Conservation (phyloP, 805 yeast species). For the Myxozyma kluyveri region DNA sequence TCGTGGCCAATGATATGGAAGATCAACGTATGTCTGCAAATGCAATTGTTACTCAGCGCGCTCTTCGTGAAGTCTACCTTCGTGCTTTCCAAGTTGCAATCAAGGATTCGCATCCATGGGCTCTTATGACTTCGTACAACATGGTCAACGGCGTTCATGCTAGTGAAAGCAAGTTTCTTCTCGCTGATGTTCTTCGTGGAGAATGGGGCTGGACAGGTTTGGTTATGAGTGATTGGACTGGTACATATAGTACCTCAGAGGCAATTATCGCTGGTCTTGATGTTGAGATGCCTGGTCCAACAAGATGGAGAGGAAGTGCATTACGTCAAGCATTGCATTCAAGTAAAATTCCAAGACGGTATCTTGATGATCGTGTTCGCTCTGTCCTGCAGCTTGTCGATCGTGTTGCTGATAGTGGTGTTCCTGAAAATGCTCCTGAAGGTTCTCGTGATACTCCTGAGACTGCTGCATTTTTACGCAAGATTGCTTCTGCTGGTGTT, state of each 20-base stretch:
- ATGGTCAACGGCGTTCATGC: slow-evolving; percentile 60
- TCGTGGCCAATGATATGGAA: slow-evolving; percentile 61
- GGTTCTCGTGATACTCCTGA: slow-evolving; percentile 41
- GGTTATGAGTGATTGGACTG: slow-evolving; percentile 64
- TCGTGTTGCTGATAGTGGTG: slow-evolving; percentile 41
- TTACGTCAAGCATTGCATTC: slow-evolving; percentile 45
- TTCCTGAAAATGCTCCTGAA: slow-evolving; percentile 42
- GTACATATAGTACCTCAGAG: slow-evolving; percentile 50
- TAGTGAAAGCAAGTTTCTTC: slow-evolving; percentile 46
- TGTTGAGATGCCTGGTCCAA: slow-evolving; percentile 66
- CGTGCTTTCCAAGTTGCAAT: slow-evolving; percentile 63
- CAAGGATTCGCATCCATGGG: slow-evolving; percentile 50
- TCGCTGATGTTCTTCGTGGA: slow-evolving; percentile 48
- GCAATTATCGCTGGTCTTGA: slow-evolving; percentile 56
- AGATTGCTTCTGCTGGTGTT: slow-evolving; percentile 51
- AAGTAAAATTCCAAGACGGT: slow-evolving; percentile 41
- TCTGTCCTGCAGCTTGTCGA: slow-evolving; percentile 49
- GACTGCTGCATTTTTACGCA: slow-evolving; percentile 44
- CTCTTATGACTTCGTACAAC: slow-evolving; percentile 62
- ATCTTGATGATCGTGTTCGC: slow-evolving; percentile 45
- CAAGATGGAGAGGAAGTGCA: slow-evolving; percentile 45
- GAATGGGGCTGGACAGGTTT: slow-evolving; percentile 61
- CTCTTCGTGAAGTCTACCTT: slow-evolving; percentile 61
- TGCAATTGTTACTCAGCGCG: slow-evolving; percentile 54
- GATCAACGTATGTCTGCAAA: slow-evolving; percentile 51